Percentiles rank a stretch among this genome's conserved stretches.
phyloP scores from a whole-genome alignment of 192 early-diverging fungal species.

The Coemansia sp. region DNA sequence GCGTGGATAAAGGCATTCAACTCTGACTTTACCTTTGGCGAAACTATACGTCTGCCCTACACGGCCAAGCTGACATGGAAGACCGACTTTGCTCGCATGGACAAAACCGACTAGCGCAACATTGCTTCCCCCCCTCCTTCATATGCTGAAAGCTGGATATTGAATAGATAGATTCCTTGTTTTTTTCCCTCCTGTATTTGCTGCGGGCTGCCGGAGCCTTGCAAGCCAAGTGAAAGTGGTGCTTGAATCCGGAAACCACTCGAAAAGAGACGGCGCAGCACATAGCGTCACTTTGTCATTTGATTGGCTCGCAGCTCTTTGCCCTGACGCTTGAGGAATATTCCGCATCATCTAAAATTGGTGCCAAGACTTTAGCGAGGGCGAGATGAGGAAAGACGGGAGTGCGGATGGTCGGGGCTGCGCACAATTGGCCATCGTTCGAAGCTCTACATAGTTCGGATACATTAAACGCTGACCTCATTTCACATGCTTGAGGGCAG shows the following conservation, averaged over 20 bases:
- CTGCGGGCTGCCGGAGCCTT: too few species aligned
- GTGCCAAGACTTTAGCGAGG: not conserved
- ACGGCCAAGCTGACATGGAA: conserved; percentile 32
- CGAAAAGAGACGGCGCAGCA: too few species aligned
- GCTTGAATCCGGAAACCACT: too few species aligned
- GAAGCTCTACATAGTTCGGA: too few species aligned
- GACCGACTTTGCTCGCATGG: conserved; percentile 31
- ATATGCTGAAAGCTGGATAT: too few species aligned
- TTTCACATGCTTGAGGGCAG: too few species aligned
- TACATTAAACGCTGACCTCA: too few species aligned
- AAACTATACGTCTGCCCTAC: conserved; percentile 58
- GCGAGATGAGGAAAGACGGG: conserved; percentile 1
- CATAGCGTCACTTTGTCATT: not conserved
- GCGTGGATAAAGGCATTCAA: conserved; percentile 92
- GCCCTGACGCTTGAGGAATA: too few species aligned
- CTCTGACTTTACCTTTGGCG: conserved; percentile 70
- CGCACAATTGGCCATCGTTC: not conserved
- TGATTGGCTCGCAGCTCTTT: not conserved
- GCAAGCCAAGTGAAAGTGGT: too few species aligned
- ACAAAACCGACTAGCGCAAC: conserved; percentile 32
- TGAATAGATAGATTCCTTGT: not conserved
- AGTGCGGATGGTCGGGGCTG: not conserved
- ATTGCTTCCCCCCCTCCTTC: too few species aligned
- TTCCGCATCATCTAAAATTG: not conserved
- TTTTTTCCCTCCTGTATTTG: too few species aligned